Evolutionary conservation across 192 early-diverging fungal genomes (phyloP).

Genomic region (Coemansia sp.): DNA sequence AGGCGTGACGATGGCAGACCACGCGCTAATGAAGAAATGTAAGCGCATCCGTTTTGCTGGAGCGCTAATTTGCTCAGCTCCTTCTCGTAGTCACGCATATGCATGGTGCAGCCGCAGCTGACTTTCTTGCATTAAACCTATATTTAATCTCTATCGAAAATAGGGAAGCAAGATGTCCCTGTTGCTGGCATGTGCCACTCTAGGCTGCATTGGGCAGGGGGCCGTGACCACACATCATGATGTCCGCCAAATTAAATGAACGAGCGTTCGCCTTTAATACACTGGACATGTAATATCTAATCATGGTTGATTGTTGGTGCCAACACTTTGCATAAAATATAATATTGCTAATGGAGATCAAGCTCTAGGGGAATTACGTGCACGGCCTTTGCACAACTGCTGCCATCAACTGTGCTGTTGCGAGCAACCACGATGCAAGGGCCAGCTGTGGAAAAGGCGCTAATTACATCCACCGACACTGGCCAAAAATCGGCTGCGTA

Average conservation of each 20-base stretch:
- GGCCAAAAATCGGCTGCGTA: slow-evolving; percentile 41
- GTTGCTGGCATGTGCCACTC: neutral
- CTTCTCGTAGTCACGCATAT: neutral
- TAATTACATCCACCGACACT: slow-evolving; percentile 20
- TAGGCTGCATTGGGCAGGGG: neutral
- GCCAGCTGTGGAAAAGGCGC: neutral
- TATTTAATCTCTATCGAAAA: neutral
- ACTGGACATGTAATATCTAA: neutral
- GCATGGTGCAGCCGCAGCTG: neutral
- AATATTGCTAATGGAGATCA: neutral
- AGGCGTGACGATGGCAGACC: slow-evolving; percentile 3
- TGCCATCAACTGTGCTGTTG: slow-evolving; percentile 6
- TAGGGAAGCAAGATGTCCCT: neutral
- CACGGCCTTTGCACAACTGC: neutral
- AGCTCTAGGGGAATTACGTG: slow-evolving; percentile 17
- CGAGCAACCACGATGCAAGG: slow-evolving; percentile 35
- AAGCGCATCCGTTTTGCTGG: neutral
- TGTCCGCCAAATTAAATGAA: slow-evolving; percentile 9
- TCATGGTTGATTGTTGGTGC: neutral
- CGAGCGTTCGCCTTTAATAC: slow-evolving; percentile 4
- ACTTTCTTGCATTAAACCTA: slow-evolving; percentile 5
- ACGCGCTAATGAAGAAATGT: slow-evolving; percentile 10
- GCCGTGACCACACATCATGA: neutral
- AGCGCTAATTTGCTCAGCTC: slow-evolving; percentile 12
- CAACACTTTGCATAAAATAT: neutral